Evolutionary conservation across 768 basidiomycete genomes (phyloP), one percentile per base, ranked within the genome.

Genomic region (Tylopilus balloui): DNA sequence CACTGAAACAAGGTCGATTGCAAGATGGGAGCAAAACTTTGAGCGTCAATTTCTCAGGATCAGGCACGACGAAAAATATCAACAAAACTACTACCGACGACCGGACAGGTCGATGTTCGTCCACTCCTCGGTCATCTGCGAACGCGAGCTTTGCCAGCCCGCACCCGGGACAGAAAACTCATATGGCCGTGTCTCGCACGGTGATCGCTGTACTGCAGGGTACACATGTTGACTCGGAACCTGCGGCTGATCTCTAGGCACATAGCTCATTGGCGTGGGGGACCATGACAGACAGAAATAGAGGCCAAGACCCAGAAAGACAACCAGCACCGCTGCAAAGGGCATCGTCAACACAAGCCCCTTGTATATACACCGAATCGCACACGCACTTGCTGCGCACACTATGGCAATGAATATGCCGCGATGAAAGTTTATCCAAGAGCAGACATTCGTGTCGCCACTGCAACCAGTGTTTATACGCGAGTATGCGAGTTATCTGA

Each of bases 41-140:
- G 40, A 36, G 32, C 49, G 49, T n/a, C 52, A 48, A 48, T 58
- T 65, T 69, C 67, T 67, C 65, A 65, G 56, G 59, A 50, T 57
- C 54, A 46, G 42, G 40, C 45, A 61, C 59, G 37, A 15, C 9
- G n/a, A 27, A 38, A 20, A n/a, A n/a, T n/a, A n/a, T n/a, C 10
- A 12, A 21, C 12, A 31, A 12, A 31, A 14, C 29, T 1, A 13
- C 20, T 11, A 36, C n/a, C 15, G 10, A 34, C 34, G 7, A 34
- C n/a, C 17, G n/a, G 34, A 34, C 34, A 52, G 35, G 28, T 54
- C 51, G 5, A 53, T 21, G 3, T 31, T 31, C 12, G 42, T n/a
- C 56, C 50, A 53, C 20, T 41, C 38, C 24, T 11, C 51, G 1
- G 32, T 25, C 37, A 37, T 15, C 1, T 38, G 37, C 13, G 17